These are phyloP conservation scores for Ampelomyces quisqualis DNA, from an alignment of 2,329 filamentous ascomycete genomes.

Conservation along the genomic window DNA sequence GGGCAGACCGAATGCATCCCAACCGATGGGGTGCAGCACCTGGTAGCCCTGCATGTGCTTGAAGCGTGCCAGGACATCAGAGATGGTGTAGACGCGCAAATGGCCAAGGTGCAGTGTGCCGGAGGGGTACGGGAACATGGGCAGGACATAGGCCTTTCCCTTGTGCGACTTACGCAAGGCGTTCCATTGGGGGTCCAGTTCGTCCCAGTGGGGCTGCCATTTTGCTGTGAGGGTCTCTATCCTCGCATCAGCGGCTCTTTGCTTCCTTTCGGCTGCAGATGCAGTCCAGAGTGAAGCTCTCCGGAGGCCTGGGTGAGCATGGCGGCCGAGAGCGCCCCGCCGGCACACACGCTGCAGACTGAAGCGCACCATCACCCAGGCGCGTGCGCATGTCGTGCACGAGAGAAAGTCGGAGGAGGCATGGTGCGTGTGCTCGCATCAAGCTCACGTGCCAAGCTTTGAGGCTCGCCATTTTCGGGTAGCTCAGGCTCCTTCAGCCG, in stretches of 20 bases:
- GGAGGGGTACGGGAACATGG: constrained; percentile 94
- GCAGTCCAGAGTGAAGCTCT: constrained; percentile 10
- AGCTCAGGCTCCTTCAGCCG: constrained; percentile 6
- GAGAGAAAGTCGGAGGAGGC: too few relatives aligned
- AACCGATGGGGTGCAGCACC: constrained; percentile 87
- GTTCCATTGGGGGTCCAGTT: constrained; percentile 11
- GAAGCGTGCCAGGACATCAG: constrained; percentile 79
- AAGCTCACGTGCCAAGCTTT: constrained; percentile 12
- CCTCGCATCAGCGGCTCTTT: constrained; percentile 8
- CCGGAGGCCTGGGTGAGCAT: constrained; percentile 7
- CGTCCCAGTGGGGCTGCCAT: constrained; percentile 56
- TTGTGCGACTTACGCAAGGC: constrained; percentile 12
- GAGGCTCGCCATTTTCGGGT: constrained; percentile 16
- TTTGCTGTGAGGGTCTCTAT: constrained; percentile 42
- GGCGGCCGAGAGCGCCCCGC: constrained; percentile 21
- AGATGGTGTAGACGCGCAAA: constrained; percentile 85
- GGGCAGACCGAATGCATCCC: constrained; percentile 89
- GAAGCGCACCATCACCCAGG: constrained; percentile 33
- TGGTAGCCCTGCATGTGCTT: constrained; percentile 70
- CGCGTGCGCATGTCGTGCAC: constrained; percentile 18
- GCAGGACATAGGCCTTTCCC: constrained; percentile 67
- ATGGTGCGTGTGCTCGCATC: constrained; percentile 1
- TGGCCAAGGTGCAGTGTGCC: constrained; percentile 85
- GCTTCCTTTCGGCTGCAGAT: constrained; percentile 3
- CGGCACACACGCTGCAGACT: constrained; percentile 27